Conservation (phyloP, 176 grass and related monocot species). For the Zoysia pacifica region DNA sequence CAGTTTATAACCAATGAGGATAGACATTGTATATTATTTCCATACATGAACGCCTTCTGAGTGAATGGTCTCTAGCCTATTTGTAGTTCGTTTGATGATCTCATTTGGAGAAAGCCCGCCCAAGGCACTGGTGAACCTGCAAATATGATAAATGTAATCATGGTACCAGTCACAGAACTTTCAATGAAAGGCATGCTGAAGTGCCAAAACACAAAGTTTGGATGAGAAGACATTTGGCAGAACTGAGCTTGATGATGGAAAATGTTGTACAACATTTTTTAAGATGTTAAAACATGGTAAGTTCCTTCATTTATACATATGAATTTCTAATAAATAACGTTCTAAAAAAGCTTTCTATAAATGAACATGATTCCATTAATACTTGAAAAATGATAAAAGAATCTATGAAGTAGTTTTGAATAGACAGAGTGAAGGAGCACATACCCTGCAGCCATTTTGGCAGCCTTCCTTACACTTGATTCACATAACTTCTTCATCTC, state of each 20-base stretch:
- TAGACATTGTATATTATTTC: constrained; percentile 26
- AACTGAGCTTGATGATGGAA: background rate
- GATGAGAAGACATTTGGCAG: background rate
- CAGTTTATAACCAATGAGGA: constrained; percentile 36
- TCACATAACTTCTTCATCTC: constrained; percentile 88
- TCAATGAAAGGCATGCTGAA: background rate
- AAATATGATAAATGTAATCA: constrained; percentile 21
- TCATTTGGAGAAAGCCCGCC: constrained; percentile 85
- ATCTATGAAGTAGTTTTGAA: constrained; percentile 21
- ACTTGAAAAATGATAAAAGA: constrained; percentile 29
- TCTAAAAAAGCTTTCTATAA: background rate
- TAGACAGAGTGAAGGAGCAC: constrained; percentile 11
- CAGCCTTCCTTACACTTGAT: constrained; percentile 92
- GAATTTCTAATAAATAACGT: background rate
- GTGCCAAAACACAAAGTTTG: background rate
- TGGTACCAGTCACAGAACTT: background rate
- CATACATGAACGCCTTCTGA: constrained; percentile 96
- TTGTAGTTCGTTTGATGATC: constrained; percentile 80
- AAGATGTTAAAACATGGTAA: constrained; percentile 2
- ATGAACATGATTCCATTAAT: constrained; percentile 25
- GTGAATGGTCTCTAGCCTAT: constrained; percentile 90
- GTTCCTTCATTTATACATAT: constrained; percentile 21
- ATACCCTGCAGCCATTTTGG: constrained; percentile 95
- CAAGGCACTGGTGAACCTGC: constrained; percentile 73
- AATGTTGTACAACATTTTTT: background rate